Evolutionary conservation across 768 basidiomycete genomes (phyloP), one percentile per base, ranked within the genome.

Genomic region (Psilocybe subaeruginosa): DNA sequence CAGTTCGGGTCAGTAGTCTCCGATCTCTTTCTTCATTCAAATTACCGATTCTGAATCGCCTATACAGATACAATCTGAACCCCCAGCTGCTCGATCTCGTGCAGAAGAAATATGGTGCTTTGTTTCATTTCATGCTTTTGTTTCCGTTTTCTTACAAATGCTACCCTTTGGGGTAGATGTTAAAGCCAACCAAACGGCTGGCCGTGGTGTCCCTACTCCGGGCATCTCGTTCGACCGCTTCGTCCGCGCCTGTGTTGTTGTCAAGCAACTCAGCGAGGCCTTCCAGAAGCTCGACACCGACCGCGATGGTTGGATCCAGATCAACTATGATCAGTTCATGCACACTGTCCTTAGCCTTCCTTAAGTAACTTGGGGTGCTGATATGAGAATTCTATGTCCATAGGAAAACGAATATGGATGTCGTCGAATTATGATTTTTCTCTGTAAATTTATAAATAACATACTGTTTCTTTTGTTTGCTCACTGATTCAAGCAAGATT

Each of bases 181-280:
- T 64, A 82, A 85, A 91, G 89, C 85, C 43, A 73, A 80, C 16
- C 71, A 77, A 27, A 64, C 77, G 11, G 68, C 69, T 35, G 72
- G 70, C 41, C 68, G 69, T 35, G 74, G 72, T 0, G 75, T 67
- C 3, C 72, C 78, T 2, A 17, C 73, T 8, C 76, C 81, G 0
- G 91, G 91, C 0, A 92, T 94, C 76, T 83, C 87, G 4, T 94
- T 94, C 68, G 93, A 93, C 72, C 89, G 92, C 64, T 94, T 94
- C 78, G 89, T 94, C 27, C 85, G 92, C 58, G 91, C 90, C 23
- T 94, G 92, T 66, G 92, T 95, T 60, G 88, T 86, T 9, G 82
- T 92, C 62, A 92, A 90, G 77, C 89, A 91, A 70, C 78, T 92
- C 65, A 85, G 82, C 39, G 92, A 93, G 74, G 73, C 84, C 35